Conservation (phyloP, 2,329 filamentous ascomycete genomes). For the Gaeumannomyces tritici region DNA sequence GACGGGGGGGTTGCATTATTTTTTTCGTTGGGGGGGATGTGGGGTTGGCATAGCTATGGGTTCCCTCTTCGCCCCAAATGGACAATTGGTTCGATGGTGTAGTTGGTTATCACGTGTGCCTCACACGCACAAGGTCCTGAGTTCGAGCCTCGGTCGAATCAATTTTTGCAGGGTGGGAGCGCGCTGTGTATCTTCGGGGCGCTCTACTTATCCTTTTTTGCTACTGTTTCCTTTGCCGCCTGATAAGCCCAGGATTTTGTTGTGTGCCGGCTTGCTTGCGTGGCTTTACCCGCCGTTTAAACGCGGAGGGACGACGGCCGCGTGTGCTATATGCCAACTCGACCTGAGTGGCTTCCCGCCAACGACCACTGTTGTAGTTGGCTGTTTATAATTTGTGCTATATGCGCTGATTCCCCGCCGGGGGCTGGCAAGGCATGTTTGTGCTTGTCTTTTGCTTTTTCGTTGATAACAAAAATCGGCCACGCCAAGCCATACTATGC, state of each 20-base stretch:
- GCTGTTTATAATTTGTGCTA: too few relatives aligned
- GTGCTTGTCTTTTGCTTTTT: neutral
- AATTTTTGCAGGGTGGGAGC: neutral
- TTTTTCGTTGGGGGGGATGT: neutral
- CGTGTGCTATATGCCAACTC: neutral
- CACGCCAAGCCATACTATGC: too few relatives aligned
- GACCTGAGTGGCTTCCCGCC: neutral
- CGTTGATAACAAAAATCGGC: too few relatives aligned
- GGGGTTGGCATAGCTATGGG: neutral
- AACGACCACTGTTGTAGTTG: too few relatives aligned
- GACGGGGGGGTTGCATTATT: neutral
- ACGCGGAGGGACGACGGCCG: neutral
- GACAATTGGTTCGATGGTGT: neutral
- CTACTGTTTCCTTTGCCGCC: too few relatives aligned
- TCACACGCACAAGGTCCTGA: neutral
- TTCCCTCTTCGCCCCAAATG: too few relatives aligned
- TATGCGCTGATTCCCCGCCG: too few relatives aligned
- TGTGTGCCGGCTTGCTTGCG: too few relatives aligned
- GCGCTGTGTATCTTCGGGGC: too few relatives aligned
- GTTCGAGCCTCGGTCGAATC: neutral
- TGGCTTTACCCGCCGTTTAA: too few relatives aligned
- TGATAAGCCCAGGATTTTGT: too few relatives aligned
- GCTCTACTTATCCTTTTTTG: neutral
- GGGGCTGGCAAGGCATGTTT: too few relatives aligned
- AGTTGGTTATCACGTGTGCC: neutral